Evolutionary conservation across 2,329 filamentous ascomycete genomes (phyloP), one percentile per base, ranked within the genome.

Genomic region (Dothideomycetidae sp.): DNA sequence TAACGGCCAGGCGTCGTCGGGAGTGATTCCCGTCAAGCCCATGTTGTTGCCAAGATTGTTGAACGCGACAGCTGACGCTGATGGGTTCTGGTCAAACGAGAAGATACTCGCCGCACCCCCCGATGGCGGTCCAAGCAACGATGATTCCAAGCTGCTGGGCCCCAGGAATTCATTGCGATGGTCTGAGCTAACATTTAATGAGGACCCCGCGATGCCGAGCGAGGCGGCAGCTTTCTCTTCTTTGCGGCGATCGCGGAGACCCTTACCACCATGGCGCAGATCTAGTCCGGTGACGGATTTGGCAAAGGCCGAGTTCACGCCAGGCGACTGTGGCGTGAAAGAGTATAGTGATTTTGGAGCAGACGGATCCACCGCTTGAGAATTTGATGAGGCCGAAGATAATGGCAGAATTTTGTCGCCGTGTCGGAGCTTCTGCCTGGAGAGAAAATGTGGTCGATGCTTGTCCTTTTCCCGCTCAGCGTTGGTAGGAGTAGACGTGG

Each of bases 281-380:
- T 88, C 82, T 30, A 88, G 63, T 0, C 80, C 81, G 42, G 81
- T 88, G 52, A 90, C 81, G 3, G 78, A 80, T 59, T 90, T 92
- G 26, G 77, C 69, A 54, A 96, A 93, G 19, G 71, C 70, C 36
- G 66, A 70, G 35, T 67, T 70, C 10, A 76, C 73, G 0, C 71
- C 77, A 1, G 81, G 80, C 42, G 78, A 84, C 5, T 77, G 69
- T 1, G 81, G 81, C 2, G 81, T 80, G 57, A 88, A 86, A 44
- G 75, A 84, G 61, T 88, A 88, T 3, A 88, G 58, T 38, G 79
- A 82, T 47, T 73, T 78, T 0, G 81, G 79, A 3, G 79, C 79
- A 50, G 64, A 77, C 1, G 81, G 80, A 48, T 86, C 81, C 4
- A 77, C 78, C 1, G 81, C 78, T 46, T 72, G 71, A 1, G 81